phyloP scores from a whole-genome alignment of 1,284 basidiomycete genomes.

The Ganoderma meredithae region DNA sequence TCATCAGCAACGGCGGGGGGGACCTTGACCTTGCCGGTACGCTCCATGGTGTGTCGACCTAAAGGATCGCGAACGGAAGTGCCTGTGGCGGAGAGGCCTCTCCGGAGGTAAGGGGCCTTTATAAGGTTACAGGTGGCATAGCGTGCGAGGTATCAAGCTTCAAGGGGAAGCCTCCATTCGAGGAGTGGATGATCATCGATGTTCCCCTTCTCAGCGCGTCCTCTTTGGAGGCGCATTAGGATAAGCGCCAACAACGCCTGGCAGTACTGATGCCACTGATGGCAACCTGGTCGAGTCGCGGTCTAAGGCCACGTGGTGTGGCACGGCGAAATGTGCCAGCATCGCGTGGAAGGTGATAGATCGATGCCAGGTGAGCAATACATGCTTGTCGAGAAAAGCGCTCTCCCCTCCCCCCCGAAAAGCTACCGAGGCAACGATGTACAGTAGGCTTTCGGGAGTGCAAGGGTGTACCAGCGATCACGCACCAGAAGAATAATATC shows the following conservation, averaged over 20 bases:
- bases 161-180: neutral
- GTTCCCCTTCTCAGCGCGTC: neutral
- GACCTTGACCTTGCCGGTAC: too few species aligned
- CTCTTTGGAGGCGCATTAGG: neutral
- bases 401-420: neutral
- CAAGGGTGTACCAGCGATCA: neutral
- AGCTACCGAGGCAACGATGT: neutral
- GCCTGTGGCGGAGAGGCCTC: neutral
- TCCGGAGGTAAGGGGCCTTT: neutral
- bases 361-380: neutral
- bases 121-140: neutral
- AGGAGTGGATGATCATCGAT: conserved; percentile 3
- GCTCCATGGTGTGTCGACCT: neutral
- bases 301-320: neutral
- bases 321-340: neutral
- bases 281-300: neutral
- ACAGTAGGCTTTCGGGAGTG: neutral
- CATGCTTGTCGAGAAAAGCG: too few species aligned
- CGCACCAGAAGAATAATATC: neutral
- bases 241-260: neutral
- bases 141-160: conserved; percentile 7
- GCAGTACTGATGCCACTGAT: neutral
- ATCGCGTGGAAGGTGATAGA: neutral
- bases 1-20: neutral
- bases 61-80: neutral